A percentile compares a stretch with the other conserved stretches of the same genome.
phyloP scores from a whole-genome alignment of 2,329 filamentous ascomycete species.

The Tolypocladium ovalisporum region DNA sequence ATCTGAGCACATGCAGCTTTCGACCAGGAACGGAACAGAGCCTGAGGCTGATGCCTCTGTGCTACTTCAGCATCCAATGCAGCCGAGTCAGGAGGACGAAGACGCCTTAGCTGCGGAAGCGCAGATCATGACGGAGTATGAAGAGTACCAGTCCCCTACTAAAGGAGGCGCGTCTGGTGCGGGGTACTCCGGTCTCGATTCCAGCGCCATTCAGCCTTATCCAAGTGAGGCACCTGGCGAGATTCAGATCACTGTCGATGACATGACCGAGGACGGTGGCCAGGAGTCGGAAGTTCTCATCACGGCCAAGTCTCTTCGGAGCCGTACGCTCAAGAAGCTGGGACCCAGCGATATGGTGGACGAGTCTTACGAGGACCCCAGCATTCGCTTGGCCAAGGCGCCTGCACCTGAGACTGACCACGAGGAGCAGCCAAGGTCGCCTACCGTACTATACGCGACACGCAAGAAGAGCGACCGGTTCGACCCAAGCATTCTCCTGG shows the following conservation, averaged over 20 bases:
- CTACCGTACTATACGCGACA: conserved; percentile 11
- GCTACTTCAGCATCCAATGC: background rate
- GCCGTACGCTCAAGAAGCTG: conserved; percentile 13
- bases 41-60: background rate
- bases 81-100: background rate
- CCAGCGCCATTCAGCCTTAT: background rate
- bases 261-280: conserved; percentile 2
- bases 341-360: conserved; percentile 12
- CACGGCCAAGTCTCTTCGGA: conserved; percentile 18
- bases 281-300: conserved; percentile 14
- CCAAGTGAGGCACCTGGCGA: conserved; percentile 2
- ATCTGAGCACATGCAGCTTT: background rate
- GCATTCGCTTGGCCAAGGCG: conserved; percentile 14
- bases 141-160: conserved; percentile 2
- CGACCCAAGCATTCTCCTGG: conserved; percentile 18
- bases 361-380: conserved; percentile 15
- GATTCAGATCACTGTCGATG: conserved; percentile 2
- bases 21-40: background rate
- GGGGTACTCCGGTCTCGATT: background rate
- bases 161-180: background rate
- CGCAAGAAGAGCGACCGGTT: conserved; percentile 13
- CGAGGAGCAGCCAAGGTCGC: background rate
- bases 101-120: conserved; percentile 7
- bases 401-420: conserved; percentile 3
- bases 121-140: conserved; percentile 11